Base-by-base conservation (phyloP, 2,329 filamentous ascomycete genomes). In the Nemania serpens region DNA sequence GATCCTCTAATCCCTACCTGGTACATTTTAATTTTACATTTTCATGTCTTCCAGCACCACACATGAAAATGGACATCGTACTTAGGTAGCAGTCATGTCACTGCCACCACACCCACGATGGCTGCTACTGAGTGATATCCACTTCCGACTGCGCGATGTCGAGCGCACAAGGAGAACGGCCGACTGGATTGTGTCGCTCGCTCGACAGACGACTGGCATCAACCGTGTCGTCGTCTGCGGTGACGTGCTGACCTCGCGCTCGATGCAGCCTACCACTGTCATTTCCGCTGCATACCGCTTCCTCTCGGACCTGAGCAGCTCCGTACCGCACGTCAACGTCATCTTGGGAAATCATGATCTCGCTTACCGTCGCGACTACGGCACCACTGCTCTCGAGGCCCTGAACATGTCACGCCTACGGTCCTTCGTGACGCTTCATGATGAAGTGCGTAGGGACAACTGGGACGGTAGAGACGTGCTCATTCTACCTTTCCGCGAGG, bases 321-420 rank as follows among this genome's bases (percentile, higher is more conserved):
- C 66, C 15, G 70, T 73, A 17, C 72, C 73, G 1, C 71, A 67
- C 51, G 61, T 75, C 46, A 64, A 75, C 46, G 65, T 75, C 46
- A 61, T 75, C n/a, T 59, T 75, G n/a, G 73, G 73, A 17, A 75
- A 75, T 37, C 73, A 75, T 63, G 73, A 75, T 59, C 65, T 75
- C 15, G 72, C 73, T 20, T 72, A 74, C 61, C 66, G 67, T 15
- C 66, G 65, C 22, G 72, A 74, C 52, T 71, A 72, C 46, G 42
- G 62, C 52, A 73, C 70, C 5, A 69, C 72, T 1, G 71, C 72
- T n/a, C 66, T 75, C 37, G 72, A 75, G 42, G 70, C 68, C 4
- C 64, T 75, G 34, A 55, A 61, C 20, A 69, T 71, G 13, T 48
- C 45, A 22, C 69, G 69, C 2, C 20, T 74, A 15, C 55, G 60